Base-by-base conservation (phyloP, 2,329 filamentous ascomycete species). In the Colletotrichum tanaceti region DNA sequence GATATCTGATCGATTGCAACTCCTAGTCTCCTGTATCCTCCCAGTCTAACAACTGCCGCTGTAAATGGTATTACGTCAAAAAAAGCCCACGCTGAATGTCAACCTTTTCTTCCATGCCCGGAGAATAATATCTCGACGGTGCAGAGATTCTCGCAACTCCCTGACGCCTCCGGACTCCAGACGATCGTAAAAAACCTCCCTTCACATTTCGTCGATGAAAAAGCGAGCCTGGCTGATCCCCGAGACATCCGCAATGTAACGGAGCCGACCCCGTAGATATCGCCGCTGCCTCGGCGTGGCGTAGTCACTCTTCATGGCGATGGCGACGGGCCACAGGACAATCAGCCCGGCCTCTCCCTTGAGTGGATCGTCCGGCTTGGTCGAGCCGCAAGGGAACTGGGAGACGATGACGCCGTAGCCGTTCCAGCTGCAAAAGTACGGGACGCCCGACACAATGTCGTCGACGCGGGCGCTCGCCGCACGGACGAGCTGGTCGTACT, bases 391-490 rank as follows among this genome's bases (percentile, higher is more conserved):
- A 1, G 70, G 66, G 13, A 73, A 73, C 57, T 70, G 68, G 5
- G 70, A 66, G 1, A 59, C 64, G 13, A 66, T 54, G 1, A 52
- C 46, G n/a, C 71, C 71, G 18, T 64, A 71, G 3, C 68, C 72
- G 52, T 72, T 73, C 70, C 71, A 73, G n/a, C 67, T 63, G 50
- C 72, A 73, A 53, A 70, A 71, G 22, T 73, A 73, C 35, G 72
- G 72, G 11, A 67, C 46, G 5, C 70, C 35, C 2, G 70, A 63
- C 7, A 73, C 70, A 5, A 73, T 71, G 28, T 73, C 68, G 14
- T 53, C 53, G 16, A 73, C 58, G 6, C 72, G 68, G 2, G 49
- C 39, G 18, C 49, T 59, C 0, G 72, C 63, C 7, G 69, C 46
- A 4, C 41, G 41, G 1, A 54, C 61, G 4, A 72, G 58, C 13